Evolutionary conservation across 1,139 yeast genomes (phyloP).

Genomic region (Debaryomyces psychrophilus): DNA sequence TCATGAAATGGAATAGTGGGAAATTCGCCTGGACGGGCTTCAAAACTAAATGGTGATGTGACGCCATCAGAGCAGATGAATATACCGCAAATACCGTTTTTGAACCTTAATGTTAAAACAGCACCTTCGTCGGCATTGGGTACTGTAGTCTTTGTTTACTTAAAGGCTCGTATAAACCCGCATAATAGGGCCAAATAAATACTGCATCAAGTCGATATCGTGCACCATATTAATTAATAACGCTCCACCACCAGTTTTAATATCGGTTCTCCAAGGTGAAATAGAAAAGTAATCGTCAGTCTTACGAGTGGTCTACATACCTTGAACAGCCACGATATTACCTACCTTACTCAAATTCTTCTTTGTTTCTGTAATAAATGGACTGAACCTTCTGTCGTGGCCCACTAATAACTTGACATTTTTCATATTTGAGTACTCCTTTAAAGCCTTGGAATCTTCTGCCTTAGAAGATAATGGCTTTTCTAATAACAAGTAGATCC

Average conservation of each 20-base stretch:
- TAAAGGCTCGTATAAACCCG: slow-evolving; percentile 39
- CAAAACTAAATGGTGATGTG: slow-evolving; percentile 44
- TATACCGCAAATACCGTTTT: slow-evolving; percentile 40
- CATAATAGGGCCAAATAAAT: slow-evolving; percentile 41
- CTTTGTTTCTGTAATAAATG: slow-evolving; percentile 41
- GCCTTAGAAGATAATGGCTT: slow-evolving; percentile 46
- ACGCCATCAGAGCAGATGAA: slow-evolving; percentile 45
- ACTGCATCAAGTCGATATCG: slow-evolving; percentile 43
- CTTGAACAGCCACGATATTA: slow-evolving; percentile 40
- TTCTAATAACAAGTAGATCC: slow-evolving; percentile 43
- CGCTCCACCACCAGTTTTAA: slow-evolving; percentile 42
- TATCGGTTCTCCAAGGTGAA: slow-evolving; percentile 41
- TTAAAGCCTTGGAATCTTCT: slow-evolving; percentile 37
- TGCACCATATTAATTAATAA: slow-evolving; percentile 44
- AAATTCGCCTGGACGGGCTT: slow-evolving; percentile 46
- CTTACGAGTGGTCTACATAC: slow-evolving; percentile 42
- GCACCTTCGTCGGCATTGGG: slow-evolving; percentile 47
- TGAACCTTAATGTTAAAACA: slow-evolving; percentile 35
- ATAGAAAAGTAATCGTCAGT: slow-evolving; percentile 34
- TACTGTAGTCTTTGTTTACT: slow-evolving; percentile 33
- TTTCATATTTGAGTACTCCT: slow-evolving; percentile 27
- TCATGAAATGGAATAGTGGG: slow-evolving; percentile 38
- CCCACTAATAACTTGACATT: slow-evolving; percentile 43
- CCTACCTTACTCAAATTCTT: slow-evolving; percentile 34
- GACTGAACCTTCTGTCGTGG: slow-evolving; percentile 49